Conservation (phyloP, 2,329 filamentous ascomycete species). For the Xylariaceae sp. region DNA sequence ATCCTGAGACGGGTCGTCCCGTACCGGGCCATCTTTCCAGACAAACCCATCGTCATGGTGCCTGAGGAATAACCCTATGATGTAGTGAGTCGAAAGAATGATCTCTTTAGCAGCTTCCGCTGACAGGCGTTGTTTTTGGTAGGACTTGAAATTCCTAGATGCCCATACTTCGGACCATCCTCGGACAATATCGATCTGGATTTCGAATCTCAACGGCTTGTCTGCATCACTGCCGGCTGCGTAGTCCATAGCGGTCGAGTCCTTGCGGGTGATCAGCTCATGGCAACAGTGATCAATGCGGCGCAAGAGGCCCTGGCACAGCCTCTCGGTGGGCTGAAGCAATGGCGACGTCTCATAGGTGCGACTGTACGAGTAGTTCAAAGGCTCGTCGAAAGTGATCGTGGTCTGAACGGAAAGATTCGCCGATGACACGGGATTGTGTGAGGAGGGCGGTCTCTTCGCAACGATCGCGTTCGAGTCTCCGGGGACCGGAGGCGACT, state of each 20-base stretch:
- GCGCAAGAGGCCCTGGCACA: slow-evolving; percentile 52
- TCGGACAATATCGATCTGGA: slow-evolving; percentile 50
- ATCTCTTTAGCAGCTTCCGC: slow-evolving; percentile 49
- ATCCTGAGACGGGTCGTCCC: slow-evolving; percentile 41
- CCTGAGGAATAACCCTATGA: slow-evolving; percentile 53
- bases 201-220: slow-evolving; percentile 52
- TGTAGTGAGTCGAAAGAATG: slow-evolving; percentile 51
- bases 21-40: slow-evolving; percentile 49
- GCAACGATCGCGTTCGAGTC: background rate
- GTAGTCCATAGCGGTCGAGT: slow-evolving; percentile 49
- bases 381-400: slow-evolving; percentile 49
- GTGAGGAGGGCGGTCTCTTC: slow-evolving; percentile 19
- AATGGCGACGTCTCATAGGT: slow-evolving; percentile 50
- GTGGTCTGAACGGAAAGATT: slow-evolving; percentile 47
- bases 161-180: slow-evolving; percentile 45
- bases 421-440: slow-evolving; percentile 20
- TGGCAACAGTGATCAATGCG: slow-evolving; percentile 55
- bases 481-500: slow-evolving; percentile 1
- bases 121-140: slow-evolving; percentile 52
- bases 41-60: slow-evolving; percentile 53
- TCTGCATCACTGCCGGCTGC: slow-evolving; percentile 38
- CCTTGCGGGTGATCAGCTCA: slow-evolving; percentile 57
- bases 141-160: slow-evolving; percentile 51
- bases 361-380: slow-evolving; percentile 47
- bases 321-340: slow-evolving; percentile 48